These are phyloP conservation scores for Marsdenia floribunda DNA, from an alignment of 257 asterid species.

Conservation along the genomic window DNA sequence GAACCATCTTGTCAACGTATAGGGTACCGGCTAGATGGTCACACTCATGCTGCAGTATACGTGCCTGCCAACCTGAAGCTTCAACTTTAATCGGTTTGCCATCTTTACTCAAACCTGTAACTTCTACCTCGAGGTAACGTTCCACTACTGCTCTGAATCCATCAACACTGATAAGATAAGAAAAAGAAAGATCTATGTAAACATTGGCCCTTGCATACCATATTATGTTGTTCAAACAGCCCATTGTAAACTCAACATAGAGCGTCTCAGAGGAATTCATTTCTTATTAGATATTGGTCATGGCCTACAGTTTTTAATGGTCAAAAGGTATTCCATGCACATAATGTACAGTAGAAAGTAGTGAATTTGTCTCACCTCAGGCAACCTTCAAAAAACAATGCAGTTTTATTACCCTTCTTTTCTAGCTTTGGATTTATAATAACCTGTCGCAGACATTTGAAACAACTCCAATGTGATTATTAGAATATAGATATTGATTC, in stretches of 20 bases:
- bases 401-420: constrained; percentile 59
- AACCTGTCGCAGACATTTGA: constrained; percentile 46
- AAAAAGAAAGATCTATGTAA: not conserved
- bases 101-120: constrained; percentile 57
- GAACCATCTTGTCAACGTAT: constrained; percentile 81
- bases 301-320: too few relatives aligned
- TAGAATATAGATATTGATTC: not conserved
- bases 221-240: not conserved
- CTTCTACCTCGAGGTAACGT: constrained; percentile 74
- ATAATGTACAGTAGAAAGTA: not conserved
- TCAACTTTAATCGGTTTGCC: constrained; percentile 62
- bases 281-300: too few relatives aligned
- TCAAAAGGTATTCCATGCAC: too few relatives aligned
- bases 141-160: constrained; percentile 88
- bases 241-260: too few relatives aligned
- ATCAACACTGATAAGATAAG: constrained; percentile 47
- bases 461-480: not conserved
- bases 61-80: constrained; percentile 98
- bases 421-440: constrained; percentile 69
- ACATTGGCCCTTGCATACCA: not conserved
- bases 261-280: too few relatives aligned
- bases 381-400: constrained; percentile 93
- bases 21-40: constrained; percentile 86
- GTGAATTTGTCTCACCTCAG: constrained; percentile 47
- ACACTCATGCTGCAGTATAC: constrained; percentile 84